These are phyloP conservation scores for Ceratobasidium sp. DNA, from an alignment of 1,284 basidiomycete genomes.

Conservation along the genomic window DNA sequence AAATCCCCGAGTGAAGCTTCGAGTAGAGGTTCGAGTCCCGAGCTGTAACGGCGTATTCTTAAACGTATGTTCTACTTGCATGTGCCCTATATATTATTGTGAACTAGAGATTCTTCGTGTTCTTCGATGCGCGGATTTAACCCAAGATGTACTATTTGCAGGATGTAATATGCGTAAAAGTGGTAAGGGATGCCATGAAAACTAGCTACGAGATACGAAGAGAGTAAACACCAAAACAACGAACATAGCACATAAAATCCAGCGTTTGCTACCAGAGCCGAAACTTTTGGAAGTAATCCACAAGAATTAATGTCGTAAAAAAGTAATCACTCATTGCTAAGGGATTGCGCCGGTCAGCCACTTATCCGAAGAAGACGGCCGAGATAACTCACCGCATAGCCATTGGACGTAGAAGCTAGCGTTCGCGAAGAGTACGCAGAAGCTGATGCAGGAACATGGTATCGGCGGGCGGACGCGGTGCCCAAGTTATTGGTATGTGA, in stretches of 20 bases:
- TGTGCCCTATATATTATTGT: background rate
- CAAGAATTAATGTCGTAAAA: slow-evolving; percentile 42
- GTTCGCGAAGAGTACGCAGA: slow-evolving; percentile 40
- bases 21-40: background rate
- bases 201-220: slow-evolving; percentile 37
- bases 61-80: background rate
- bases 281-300: slow-evolving; percentile 37
- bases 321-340: slow-evolving; percentile 32
- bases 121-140: background rate
- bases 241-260: slow-evolving; percentile 39
- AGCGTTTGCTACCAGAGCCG: slow-evolving; percentile 41
- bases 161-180: slow-evolving; percentile 36
- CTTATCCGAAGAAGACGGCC: background rate
- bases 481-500: slow-evolving; percentile 39
- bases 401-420: slow-evolving; percentile 33
- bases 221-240: slow-evolving; percentile 21
- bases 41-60: background rate
- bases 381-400: slow-evolving; percentile 30
- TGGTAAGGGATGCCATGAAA: slow-evolving; percentile 37
- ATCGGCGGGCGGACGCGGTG: slow-evolving; percentile 33
- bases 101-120: background rate
- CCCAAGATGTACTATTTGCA: slow-evolving; percentile 40
- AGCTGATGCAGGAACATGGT: slow-evolving; percentile 37
- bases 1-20: too few relatives aligned
- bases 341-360: background rate